Conservation (phyloP, 1,284 basidiomycete species). For the Marasmius tenuissimus region DNA sequence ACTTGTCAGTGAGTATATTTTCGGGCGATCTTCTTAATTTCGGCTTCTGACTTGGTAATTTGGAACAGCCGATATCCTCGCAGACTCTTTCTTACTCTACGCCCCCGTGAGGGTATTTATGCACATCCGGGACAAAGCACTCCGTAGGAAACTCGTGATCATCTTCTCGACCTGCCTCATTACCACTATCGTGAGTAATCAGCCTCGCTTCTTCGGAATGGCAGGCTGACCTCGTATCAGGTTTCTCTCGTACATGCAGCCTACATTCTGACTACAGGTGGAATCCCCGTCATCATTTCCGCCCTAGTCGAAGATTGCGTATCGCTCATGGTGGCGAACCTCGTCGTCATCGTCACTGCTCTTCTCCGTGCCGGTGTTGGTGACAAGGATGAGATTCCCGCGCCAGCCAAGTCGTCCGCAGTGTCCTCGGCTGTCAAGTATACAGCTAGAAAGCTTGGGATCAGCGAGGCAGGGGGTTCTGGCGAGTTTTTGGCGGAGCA, state of each 20-base stretch:
- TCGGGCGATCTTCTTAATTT: background rate
- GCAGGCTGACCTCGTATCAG: background rate
- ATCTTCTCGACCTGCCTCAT: constrained; percentile 41
- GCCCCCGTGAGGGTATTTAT: constrained; percentile 35
- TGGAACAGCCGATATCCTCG: constrained; percentile 36
- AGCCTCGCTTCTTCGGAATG: background rate
- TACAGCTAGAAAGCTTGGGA: background rate
- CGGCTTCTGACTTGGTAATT: background rate
- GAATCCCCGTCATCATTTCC: constrained; percentile 33
- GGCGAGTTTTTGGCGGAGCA: too few relatives aligned
- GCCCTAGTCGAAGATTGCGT: constrained; percentile 40
- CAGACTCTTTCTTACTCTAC: constrained; percentile 35
- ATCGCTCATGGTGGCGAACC: constrained; percentile 41
- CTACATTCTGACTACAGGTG: constrained; percentile 32
- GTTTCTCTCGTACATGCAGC: constrained; percentile 41
- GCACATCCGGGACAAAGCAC: constrained; percentile 29
- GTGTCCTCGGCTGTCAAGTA: background rate
- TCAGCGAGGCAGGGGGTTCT: too few relatives aligned
- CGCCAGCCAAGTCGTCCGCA: background rate
- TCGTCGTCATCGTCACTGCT: constrained; percentile 37
- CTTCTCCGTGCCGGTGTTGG: constrained; percentile 18
- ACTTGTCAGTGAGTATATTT: constrained; percentile 30
- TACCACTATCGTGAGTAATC: constrained; percentile 27
- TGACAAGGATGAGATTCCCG: background rate
- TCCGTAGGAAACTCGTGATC: constrained; percentile 35